Evolutionary conservation across 257 asterid species (phyloP).

Genomic region (Agastache rugosa): DNA sequence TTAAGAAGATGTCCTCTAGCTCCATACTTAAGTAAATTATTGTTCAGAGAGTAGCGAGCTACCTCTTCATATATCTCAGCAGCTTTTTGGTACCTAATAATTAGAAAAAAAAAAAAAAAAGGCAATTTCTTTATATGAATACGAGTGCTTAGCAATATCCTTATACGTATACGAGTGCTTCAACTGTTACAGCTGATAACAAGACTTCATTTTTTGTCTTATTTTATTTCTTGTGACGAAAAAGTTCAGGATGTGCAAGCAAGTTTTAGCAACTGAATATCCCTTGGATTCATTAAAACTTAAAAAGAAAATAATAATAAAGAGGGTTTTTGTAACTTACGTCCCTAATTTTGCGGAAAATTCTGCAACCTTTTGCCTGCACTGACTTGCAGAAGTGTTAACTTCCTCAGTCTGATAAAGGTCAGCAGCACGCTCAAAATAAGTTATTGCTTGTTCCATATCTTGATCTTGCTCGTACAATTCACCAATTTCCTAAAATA

Average conservation of each 20-base stretch:
- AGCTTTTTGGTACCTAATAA: conserved; percentile 46
- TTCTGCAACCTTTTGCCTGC: conserved; percentile 56
- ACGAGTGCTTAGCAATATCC: not conserved
- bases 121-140: not conserved
- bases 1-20: conserved; percentile 52
- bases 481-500: conserved; percentile 48
- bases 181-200: conserved; percentile 16
- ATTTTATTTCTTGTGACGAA: not conserved
- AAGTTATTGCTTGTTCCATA: conserved; percentile 43
- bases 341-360: conserved; percentile 49
- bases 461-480: conserved; percentile 46
- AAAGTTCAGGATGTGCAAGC: not conserved
- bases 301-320: not conserved
- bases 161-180: not conserved
- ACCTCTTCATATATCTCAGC: conserved; percentile 45
- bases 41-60: conserved; percentile 44
- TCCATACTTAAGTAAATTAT: conserved; percentile 49
- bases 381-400: conserved; percentile 45
- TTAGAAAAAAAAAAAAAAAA: conserved; percentile 30
- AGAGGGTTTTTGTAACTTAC: conserved; percentile 35
- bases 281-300: not conserved
- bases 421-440: conserved; percentile 54
- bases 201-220: not conserved
- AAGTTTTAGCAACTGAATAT: not conserved
- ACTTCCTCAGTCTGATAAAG: conserved; percentile 51